phyloP scores from a whole-genome alignment of 108 stramenopile genomes.

The Tribonema minus region DNA sequence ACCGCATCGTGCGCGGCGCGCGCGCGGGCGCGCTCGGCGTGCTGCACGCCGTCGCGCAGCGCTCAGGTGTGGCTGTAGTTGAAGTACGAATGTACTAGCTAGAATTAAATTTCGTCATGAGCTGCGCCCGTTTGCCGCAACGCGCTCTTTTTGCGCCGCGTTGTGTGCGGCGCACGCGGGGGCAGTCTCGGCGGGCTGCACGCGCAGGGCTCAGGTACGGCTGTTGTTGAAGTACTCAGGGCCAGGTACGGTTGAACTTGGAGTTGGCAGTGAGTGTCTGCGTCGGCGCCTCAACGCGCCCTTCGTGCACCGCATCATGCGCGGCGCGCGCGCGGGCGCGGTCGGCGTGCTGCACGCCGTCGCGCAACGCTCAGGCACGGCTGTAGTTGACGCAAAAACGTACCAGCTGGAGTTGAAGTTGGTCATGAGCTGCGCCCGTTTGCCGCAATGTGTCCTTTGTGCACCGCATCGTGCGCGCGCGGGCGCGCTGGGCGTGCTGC shows the following conservation, averaged over 20 bases:
- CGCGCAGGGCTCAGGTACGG: no score
- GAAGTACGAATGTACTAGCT: not conserved
- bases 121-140: no score
- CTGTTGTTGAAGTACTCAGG: not conserved
- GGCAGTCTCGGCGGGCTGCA: not conserved
- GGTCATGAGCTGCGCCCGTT: no score
- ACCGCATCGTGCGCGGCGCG: conserved; percentile 17
- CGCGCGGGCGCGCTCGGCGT: not conserved
- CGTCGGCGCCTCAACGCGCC: conserved; percentile 9
- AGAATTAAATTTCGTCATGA: no score
- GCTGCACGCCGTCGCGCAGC: no score
- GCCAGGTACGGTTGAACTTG: not conserved
- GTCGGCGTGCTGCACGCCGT: not conserved
- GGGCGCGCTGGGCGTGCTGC: not conserved
- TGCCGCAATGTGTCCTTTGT: conserved; percentile 34
- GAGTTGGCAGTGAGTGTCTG: not conserved
- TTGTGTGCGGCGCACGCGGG: not conserved
- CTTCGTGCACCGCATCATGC: conserved; percentile 39
- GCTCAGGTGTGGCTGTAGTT: no score
- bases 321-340: not conserved
- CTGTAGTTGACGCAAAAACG: not conserved
- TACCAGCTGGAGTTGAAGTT: no score
- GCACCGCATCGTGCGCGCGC: conserved; percentile 23
- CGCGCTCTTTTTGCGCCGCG: conserved; percentile 38
- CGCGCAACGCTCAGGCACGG: not conserved